phyloP scores from a whole-genome alignment of 2,329 filamentous ascomycete species.

The Neoascochyta sp. region DNA sequence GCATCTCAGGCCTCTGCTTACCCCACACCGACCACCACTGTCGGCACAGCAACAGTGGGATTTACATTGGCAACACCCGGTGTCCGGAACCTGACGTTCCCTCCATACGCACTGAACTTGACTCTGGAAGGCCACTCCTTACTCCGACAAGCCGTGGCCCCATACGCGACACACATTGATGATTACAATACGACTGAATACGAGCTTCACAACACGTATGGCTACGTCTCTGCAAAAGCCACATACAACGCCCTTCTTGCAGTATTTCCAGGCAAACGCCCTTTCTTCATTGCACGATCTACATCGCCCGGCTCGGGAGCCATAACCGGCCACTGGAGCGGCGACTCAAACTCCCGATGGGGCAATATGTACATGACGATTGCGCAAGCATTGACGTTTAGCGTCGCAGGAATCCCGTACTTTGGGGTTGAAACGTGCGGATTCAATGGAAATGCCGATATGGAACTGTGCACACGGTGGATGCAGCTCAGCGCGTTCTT shows the following conservation, averaged over 20 bases:
- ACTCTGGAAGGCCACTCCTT: conserved; percentile 62
- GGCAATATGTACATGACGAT: conserved; percentile 69
- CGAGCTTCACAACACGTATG: conserved; percentile 60
- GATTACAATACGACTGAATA: neutral
- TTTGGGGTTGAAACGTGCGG: conserved; percentile 49
- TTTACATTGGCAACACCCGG: conserved; percentile 58
- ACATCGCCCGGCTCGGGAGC: conserved; percentile 67
- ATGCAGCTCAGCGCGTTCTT: conserved; percentile 69
- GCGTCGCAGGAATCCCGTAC: conserved; percentile 62
- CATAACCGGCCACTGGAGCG: conserved; percentile 56
- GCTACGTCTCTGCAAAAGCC: conserved; percentile 66
- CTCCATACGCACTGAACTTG: conserved; percentile 71
- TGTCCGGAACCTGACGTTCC: conserved; percentile 62
- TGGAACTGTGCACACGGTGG: conserved; percentile 67
- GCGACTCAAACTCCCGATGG: conserved; percentile 63
- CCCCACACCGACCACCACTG: conserved; percentile 18
- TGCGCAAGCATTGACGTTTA: conserved; percentile 65
- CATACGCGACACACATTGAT: conserved; percentile 1
- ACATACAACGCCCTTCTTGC: conserved; percentile 64
- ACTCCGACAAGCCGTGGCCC: neutral
- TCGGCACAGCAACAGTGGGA: conserved; percentile 30
- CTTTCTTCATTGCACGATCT: conserved; percentile 66
- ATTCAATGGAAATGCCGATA: conserved; percentile 60
- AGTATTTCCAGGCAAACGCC: conserved; percentile 65
- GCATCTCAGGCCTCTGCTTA: conserved; percentile 46